phyloP scores from a whole-genome alignment of 768 basidiomycete species.

The Lentinula raphanica region DNA sequence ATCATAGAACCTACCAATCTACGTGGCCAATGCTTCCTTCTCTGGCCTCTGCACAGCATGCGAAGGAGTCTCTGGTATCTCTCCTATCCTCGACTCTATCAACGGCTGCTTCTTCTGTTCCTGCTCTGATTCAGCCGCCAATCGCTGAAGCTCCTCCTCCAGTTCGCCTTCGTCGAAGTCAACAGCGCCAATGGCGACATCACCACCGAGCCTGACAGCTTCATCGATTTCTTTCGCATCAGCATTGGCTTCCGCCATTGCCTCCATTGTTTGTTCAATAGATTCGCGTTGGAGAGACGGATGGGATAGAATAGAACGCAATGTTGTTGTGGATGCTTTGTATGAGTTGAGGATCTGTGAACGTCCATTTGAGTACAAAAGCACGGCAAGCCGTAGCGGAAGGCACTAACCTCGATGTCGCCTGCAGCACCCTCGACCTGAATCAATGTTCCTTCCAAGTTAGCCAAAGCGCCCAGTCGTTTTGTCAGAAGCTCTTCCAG shows the following conservation, averaged over 20 bases:
- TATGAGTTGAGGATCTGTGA: constrained; percentile 83
- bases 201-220: constrained; percentile 57
- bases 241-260: constrained; percentile 75
- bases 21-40: neutral
- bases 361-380: neutral
- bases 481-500: constrained; percentile 74
- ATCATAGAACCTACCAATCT: neutral
- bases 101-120: neutral
- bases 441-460: constrained; percentile 70
- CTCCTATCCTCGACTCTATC: neutral
- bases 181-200: constrained; percentile 1
- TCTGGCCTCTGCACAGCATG: neutral
- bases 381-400: neutral
- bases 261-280: constrained; percentile 85
- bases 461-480: constrained; percentile 67
- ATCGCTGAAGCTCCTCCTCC: neutral
- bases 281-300: constrained; percentile 73
- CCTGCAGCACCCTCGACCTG: constrained; percentile 86
- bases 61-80: neutral
- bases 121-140: neutral
- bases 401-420: constrained; percentile 67
- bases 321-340: constrained; percentile 73
- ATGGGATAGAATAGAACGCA: constrained; percentile 71
- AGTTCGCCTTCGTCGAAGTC: neutral
- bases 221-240: constrained; percentile 82